Conservation (phyloP, 257 asterid species). For the Capsicum rhomboideum region DNA sequence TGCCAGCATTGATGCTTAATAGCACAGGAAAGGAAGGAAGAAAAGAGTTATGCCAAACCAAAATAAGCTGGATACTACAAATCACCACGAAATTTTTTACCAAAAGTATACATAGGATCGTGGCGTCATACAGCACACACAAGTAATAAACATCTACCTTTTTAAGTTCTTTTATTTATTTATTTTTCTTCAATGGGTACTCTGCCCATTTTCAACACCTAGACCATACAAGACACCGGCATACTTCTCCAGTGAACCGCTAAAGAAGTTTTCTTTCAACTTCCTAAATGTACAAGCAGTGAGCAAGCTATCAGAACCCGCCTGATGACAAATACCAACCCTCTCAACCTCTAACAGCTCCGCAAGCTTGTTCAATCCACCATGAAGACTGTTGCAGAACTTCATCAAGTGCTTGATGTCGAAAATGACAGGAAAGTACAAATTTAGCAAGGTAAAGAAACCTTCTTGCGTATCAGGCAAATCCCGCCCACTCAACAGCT, state of each 20-base stretch:
- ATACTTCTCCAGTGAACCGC: constrained; percentile 35
- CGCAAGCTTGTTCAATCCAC: constrained; percentile 41
- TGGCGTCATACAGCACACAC: constrained; percentile 6
- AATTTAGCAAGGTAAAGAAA: constrained; percentile 24
- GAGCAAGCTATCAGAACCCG: constrained; percentile 42
- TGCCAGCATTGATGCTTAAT: no score
- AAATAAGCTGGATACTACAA: not conserved
- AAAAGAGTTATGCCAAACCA: not conserved
- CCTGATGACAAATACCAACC: constrained; percentile 38
- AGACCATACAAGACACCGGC: constrained; percentile 45
- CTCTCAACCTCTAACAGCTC: constrained; percentile 42
- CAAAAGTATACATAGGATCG: constrained; percentile 8
- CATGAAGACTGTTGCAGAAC: constrained; percentile 40
- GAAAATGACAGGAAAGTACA: constrained; percentile 33
- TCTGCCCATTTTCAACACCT: constrained; percentile 29
- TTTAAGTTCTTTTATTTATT: not conserved
- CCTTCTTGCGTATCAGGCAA: constrained; percentile 34
- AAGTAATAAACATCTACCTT: constrained; percentile 7
- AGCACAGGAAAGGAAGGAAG: not conserved
- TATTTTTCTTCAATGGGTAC: not conserved
- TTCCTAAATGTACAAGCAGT: constrained; percentile 30
- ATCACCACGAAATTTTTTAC: constrained; percentile 6
- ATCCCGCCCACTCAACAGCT: constrained; percentile 25
- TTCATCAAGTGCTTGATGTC: constrained; percentile 46
- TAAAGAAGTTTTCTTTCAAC: constrained; percentile 34